Evolutionary conservation across 2,329 filamentous ascomycete species (phyloP).

Genomic region (Fusarium nisikadoi): DNA sequence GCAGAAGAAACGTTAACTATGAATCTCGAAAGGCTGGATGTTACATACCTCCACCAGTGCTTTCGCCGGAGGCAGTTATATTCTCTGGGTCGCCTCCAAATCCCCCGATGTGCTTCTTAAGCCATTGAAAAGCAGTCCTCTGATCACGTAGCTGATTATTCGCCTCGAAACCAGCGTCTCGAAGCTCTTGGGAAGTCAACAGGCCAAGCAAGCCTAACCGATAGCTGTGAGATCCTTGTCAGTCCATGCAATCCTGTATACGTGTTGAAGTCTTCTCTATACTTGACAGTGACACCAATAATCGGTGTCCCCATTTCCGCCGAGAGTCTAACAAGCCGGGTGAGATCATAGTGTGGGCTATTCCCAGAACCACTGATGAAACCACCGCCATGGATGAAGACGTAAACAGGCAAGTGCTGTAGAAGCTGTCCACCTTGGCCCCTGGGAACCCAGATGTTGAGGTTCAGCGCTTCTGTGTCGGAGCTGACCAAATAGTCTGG

Average conservation of each 20-base stretch:
- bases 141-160: background rate
- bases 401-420: background rate
- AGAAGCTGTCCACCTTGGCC: background rate
- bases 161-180: background rate
- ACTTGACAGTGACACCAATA: background rate
- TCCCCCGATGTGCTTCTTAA: background rate
- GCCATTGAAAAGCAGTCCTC: background rate
- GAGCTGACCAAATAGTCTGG: too few species aligned
- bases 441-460: too few species aligned
- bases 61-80: background rate
- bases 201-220: background rate
- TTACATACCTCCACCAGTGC: background rate
- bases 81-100: background rate
- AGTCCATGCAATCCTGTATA: background rate
- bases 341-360: background rate
- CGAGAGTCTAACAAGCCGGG: background rate
- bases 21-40: too few species aligned
- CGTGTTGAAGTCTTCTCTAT: background rate
- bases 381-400: background rate
- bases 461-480: too few species aligned
- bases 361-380: background rate
- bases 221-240: background rate
- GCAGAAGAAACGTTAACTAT: too few species aligned
- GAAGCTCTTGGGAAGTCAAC: background rate
- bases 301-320: background rate